Conservation (phyloP, 768 basidiomycete genomes). For the Boletus eberwhitei region DNA sequence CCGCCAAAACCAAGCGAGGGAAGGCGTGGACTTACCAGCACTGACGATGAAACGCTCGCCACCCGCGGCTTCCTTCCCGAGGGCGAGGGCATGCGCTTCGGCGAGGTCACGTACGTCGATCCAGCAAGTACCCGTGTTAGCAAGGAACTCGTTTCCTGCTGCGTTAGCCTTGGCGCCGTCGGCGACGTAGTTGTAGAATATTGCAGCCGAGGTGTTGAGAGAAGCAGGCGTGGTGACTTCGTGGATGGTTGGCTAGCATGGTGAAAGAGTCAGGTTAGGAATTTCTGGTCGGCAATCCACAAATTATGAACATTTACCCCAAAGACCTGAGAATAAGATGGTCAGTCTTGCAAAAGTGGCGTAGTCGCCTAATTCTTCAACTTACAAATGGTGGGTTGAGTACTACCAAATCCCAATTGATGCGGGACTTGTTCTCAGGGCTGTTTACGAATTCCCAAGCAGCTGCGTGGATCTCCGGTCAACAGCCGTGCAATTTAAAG, state of each 20-base stretch:
- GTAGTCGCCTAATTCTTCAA: neutral
- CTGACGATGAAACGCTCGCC: constrained; percentile 55
- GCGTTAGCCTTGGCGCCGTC: constrained; percentile 18
- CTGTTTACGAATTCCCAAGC: constrained; percentile 46
- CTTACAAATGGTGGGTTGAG: constrained; percentile 41
- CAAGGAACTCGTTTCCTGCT: constrained; percentile 24
- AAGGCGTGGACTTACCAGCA: constrained; percentile 22
- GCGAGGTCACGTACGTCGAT: constrained; percentile 57
- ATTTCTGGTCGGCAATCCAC: neutral
- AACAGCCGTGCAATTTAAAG: neutral
- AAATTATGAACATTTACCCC: constrained; percentile 17
- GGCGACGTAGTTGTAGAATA: constrained; percentile 35
- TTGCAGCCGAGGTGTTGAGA: constrained; percentile 40
- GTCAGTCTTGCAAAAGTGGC: neutral
- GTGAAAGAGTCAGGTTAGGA: neutral
- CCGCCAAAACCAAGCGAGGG: too few relatives aligned
- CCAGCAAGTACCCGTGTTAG: constrained; percentile 32
- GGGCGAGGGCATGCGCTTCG: constrained; percentile 48
- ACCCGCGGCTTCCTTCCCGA: constrained; percentile 50
- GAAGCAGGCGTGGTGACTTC: constrained; percentile 32
- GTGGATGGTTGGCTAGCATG: constrained; percentile 41
- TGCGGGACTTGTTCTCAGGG: constrained; percentile 28
- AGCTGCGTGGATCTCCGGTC: constrained; percentile 23
- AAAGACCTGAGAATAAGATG: constrained; percentile 20
- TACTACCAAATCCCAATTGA: constrained; percentile 38